Evolutionary conservation across 2,329 filamentous ascomycete genomes (phyloP).

Genomic region (Cercospora sojina): DNA sequence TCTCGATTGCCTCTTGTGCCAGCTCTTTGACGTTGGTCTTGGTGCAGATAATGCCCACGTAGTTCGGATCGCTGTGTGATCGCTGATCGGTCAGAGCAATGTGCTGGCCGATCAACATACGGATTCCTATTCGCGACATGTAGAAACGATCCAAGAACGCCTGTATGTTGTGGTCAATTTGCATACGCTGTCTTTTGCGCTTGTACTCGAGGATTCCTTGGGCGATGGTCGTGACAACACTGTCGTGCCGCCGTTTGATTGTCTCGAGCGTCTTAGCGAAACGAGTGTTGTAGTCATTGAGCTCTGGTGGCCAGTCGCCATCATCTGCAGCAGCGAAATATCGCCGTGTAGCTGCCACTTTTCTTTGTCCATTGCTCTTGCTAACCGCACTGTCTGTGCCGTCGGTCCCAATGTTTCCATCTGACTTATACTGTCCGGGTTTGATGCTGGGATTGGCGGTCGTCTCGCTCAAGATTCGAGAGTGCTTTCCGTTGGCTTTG

Average conservation of each 20-base stretch:
- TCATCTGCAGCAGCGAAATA: slow-evolving; percentile 90
- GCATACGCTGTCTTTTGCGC: slow-evolving; percentile 91
- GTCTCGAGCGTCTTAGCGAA: slow-evolving; percentile 86
- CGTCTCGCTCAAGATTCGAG: slow-evolving; percentile 72
- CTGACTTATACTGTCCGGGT: slow-evolving; percentile 73
- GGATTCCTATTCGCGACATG: slow-evolving; percentile 98
- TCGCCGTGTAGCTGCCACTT: slow-evolving; percentile 55
- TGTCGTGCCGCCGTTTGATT: slow-evolving; percentile 94
- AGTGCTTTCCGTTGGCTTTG: slow-evolving; percentile 57
- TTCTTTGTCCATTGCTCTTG: slow-evolving; percentile 49
- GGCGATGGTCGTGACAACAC: slow-evolving; percentile 95
- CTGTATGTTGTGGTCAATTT: slow-evolving; percentile 97
- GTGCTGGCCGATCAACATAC: slow-evolving; percentile 98
- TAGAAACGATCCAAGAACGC: slow-evolving; percentile 98
- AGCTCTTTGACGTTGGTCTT: slow-evolving; percentile 96
- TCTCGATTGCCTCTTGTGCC: slow-evolving; percentile 95
- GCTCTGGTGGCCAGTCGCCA: slow-evolving; percentile 87
- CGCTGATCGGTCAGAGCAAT: slow-evolving; percentile 94
- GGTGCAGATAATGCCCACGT: slow-evolving; percentile 98
- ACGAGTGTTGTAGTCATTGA: slow-evolving; percentile 88
- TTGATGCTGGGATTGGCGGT: slow-evolving; percentile 88
- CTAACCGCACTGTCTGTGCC: slow-evolving; percentile 50
- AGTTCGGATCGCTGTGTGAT: slow-evolving; percentile 83
- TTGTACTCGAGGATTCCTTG: slow-evolving; percentile 99
- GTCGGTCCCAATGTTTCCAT: slow-evolving; percentile 50